These are phyloP conservation scores for Luzula sylvatica DNA, from an alignment of 176 grass and related monocot species.

Conservation along the genomic window DNA sequence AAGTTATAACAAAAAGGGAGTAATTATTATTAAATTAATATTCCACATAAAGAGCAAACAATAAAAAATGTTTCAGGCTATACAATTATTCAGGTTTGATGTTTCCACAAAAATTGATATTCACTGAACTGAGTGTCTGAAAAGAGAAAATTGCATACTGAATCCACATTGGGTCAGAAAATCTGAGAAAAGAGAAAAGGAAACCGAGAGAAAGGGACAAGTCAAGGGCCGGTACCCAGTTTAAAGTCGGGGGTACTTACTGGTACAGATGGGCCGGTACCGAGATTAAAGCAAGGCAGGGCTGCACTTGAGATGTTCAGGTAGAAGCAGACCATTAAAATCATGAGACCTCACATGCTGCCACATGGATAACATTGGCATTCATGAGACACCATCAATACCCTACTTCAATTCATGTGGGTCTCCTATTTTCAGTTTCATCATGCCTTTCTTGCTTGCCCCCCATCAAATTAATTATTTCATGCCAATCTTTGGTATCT, in stretches of 20 bases:
- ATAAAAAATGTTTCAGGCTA: too few species aligned
- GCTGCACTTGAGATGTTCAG: constrained; percentile 15
- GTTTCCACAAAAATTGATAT: too few species aligned
- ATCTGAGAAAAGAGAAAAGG: not conserved
- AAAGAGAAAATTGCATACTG: too few species aligned
- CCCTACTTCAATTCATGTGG: constrained; percentile 2
- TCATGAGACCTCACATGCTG: constrained; percentile 6
- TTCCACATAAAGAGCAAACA: too few species aligned
- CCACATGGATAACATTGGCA: not conserved
- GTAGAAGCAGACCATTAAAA: constrained; percentile 12
- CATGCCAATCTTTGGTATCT: not conserved
- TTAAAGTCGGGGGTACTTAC: not conserved
- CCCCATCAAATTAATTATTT: not conserved
- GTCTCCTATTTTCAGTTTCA: not conserved
- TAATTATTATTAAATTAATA: too few species aligned
- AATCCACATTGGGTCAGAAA: too few species aligned
- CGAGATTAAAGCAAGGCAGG: not conserved
- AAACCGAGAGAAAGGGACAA: too few species aligned
- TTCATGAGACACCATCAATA: constrained; percentile 16
- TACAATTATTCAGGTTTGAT: too few species aligned
- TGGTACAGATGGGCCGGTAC: not conserved
- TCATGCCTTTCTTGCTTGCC: not conserved
- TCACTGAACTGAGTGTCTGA: too few species aligned
- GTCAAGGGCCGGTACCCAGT: not conserved
- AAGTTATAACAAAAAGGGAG: too few species aligned